Base-by-base conservation (phyloP, 2,329 filamentous ascomycete genomes). In the Apiospora arundinis region DNA sequence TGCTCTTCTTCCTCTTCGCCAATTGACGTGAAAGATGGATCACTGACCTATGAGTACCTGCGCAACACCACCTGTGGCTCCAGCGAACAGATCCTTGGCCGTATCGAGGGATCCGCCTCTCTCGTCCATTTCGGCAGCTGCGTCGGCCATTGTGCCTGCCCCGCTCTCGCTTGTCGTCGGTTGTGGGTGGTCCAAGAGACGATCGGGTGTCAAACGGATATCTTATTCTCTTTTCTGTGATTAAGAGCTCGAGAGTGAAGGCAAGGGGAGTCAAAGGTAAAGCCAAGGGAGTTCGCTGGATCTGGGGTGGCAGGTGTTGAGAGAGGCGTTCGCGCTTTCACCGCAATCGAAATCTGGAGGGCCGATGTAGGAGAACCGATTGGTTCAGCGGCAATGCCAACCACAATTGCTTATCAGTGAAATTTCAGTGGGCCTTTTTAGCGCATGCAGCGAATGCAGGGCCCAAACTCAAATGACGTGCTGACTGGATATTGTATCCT, bases 11-110 rank as follows among this genome's bases (percentile, higher is more conserved):
- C 32, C 32, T 6, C 32, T 6, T 23, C 23, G 11, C 52, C 60
- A 72, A 71, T 70, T 68, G 76, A 71, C 68, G 70, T 73, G 40
- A 67, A 72, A 70, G 28, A 63, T 70, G 66, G 52, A n/a, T 56
- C 70, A 87, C 90, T 83, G 85, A 97, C 95, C 95, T 75, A 98
- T 88, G 74, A 99, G 85, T 60, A 99, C 96, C 83, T 99, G 96
- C 23, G 96, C 95, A 77, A 98, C 88, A 77, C 96, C 96, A 74
- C 96, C 96, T 9, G 92, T 93, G 72, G 96, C 96, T 48, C 96
- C 96, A 14, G 96, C 90, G 80, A 95, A 93, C 72, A 99, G 86
- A 83, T 99, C 96, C 86, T 98, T 99, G 78, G 91, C 85, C 68
- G 93, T 92, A 80, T 92, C 90, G 76, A 86, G 75, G 32, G 82